Evolutionary conservation across 192 early-diverging fungal species (phyloP).

Genomic region (Backusella parvicylindrica): DNA sequence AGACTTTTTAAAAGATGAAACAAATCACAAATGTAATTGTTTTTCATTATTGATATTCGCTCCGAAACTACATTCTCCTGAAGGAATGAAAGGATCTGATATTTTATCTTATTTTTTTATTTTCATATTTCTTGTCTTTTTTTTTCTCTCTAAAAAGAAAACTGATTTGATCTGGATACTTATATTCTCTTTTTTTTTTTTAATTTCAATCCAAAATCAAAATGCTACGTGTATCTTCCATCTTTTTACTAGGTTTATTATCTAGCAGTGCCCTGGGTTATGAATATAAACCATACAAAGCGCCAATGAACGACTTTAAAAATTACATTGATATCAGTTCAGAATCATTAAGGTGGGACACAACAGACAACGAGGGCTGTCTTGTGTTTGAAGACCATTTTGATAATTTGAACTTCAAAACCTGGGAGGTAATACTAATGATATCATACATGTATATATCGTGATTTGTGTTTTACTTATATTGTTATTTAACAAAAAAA

Average conservation of each 20-base stretch:
- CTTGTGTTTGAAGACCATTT: constrained; percentile 36
- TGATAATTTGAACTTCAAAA: constrained; percentile 19
- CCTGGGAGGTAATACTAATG: constrained; percentile 34
- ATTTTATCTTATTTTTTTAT: background rate
- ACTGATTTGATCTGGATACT: background rate
- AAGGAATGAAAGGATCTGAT: background rate
- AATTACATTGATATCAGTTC: background rate
- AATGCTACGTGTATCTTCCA: background rate
- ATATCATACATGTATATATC: no score
- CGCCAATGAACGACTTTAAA: background rate
- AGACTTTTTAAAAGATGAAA: background rate
- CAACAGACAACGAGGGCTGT: constrained; percentile 8
- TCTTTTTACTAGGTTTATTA: background rate
- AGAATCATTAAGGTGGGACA: background rate
- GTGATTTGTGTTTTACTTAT: background rate
- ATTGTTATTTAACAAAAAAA: no score
- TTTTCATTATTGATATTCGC: background rate
- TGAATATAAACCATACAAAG: background rate
- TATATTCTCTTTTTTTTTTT: background rate
- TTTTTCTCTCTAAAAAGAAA: background rate
- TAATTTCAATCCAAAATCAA: background rate
- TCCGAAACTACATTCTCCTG: constrained; percentile 1
- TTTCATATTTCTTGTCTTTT: background rate
- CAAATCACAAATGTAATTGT: background rate
- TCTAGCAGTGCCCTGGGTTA: background rate